Base-by-base conservation (phyloP, 805 yeast species). In the Tetrapisispora arboricola region DNA sequence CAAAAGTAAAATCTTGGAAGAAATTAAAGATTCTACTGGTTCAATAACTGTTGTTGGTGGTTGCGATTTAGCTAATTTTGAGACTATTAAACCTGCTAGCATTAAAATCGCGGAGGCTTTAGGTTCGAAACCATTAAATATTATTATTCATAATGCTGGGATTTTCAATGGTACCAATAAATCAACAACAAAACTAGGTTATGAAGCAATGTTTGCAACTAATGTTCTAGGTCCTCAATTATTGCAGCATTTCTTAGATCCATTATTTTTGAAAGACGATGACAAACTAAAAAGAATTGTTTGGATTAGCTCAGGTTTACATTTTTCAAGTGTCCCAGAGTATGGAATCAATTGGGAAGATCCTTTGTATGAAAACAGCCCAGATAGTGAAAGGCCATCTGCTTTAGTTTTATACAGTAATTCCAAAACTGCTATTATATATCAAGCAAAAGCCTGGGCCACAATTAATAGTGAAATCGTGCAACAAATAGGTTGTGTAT, bases 1-100 rank as follows among this genome's bases (percentile, higher is more conserved):
- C n/a, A 55, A 58, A 27, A 49, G 56, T 16, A 38, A 42, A 12
- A 41, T 64, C 16, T 30, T 53, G 17, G 44, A 49, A 15, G 62
- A 58, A 27, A 40, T 49, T 16, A 52, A 54, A 9, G 47, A 51
- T 13, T 53, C 60, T 6, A 49, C 48, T 17, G 61, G 62, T 13
- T 36, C 57, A 2, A 38, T 57, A 13, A 35, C 40, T 2, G 51
- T 57, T 27, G 49, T 52, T 7, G 45, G 51, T 24, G 57, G 57
- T 7, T 57, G 56, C 36, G 73, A 70, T 45, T 64, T 64, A 44
- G 46, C 62, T 32, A 72, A 70, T 48, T 58, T 70, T 47, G 45
- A 55, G 3, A 51, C 60, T 0, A 50, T 67, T 40, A 55, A 55
- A 39, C 49, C 55, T 3, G 67, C 60, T 4, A 65, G 55, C 11